Base-by-base conservation (phyloP, 768 basidiomycete genomes). In the Leccinum fibrillosum region DNA sequence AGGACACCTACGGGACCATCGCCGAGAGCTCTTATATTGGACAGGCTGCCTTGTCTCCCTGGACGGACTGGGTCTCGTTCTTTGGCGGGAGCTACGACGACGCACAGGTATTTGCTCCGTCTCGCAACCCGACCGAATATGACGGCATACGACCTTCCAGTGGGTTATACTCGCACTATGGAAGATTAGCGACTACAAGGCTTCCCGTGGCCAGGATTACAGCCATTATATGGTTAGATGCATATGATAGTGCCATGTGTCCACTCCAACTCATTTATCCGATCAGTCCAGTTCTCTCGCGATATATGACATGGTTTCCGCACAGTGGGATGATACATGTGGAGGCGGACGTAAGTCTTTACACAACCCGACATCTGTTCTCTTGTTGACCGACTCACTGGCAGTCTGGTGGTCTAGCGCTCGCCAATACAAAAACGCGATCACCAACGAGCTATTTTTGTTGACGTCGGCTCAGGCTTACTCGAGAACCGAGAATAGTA, bases 371-470 rank as follows among this genome's bases (percentile, higher is more conserved):
- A 17, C n/a, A 4, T 50, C 11, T 37, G 8, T 2, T 26, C 28
- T 42, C 32, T 9, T 23, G 15, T 39, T 57, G 23, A 65, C 45
- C 2, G 19, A 45, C 42, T 52, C 5, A 54, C 3, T 42, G 19
- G 4, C 50, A 82, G 82, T 84, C 5, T 83, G 82, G 81, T 85
- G 82, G 83, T 80, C 80, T 9, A 75, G 75, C 15, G 81, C 73
- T 19, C 78, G 80, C 61, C 78, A 75, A 0, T 84, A 84, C 73
- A 85, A 85, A 71, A 84, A 84, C 54, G 81, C 82, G 10, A 78
- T 85, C 57, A 85, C 83, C n/a, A 84, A 85, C 61, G 75, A 83
- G 55, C 74, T 84, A 10, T 85, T 82, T 71, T 70, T 84, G 15
- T 68, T 79, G 34, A 74, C 77, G 6, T 83, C 82, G 3, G 82